phyloP scores from a whole-genome alignment of 257 asterid genomes.

The Plectranthus barbatus region DNA sequence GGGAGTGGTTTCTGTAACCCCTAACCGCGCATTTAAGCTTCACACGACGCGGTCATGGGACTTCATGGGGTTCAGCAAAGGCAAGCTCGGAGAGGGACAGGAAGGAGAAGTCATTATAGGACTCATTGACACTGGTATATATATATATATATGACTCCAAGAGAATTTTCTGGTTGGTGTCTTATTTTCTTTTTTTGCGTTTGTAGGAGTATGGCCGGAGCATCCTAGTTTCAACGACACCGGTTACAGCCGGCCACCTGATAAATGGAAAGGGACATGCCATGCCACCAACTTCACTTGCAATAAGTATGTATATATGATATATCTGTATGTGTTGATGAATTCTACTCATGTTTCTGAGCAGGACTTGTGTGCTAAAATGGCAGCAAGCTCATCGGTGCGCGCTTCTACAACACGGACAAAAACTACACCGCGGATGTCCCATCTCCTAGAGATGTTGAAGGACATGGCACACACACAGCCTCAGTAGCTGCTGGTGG shows the following conservation, averaged over 20 bases:
- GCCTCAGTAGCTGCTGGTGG: conserved; percentile 36
- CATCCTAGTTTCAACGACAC: conserved; percentile 35
- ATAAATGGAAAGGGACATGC: conserved; percentile 41
- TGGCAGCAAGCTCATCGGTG: conserved; percentile 29
- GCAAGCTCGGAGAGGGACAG: conserved; percentile 2
- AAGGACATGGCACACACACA: conserved; percentile 43
- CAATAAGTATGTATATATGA: conserved; percentile 28
- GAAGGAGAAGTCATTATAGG: conserved; percentile 36
- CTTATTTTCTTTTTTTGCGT: not conserved
- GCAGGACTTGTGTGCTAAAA: too few relatives aligned
- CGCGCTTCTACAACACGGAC: conserved; percentile 20
- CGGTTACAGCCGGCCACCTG: conserved; percentile 23
- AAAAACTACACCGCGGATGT: not conserved
- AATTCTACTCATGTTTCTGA: not conserved
- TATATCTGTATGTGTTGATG: too few relatives aligned
- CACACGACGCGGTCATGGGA: conserved; percentile 48
- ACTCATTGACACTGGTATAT: conserved; percentile 28
- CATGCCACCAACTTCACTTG: conserved; percentile 29
- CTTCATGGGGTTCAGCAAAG: conserved; percentile 25
- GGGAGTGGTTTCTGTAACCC: conserved; percentile 33
- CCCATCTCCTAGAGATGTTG: conserved; percentile 27
- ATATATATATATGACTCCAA: not conserved
- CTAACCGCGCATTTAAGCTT: conserved; percentile 17
- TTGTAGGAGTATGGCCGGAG: conserved; percentile 35
- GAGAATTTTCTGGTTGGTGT: not conserved